Base-by-base conservation (phyloP, 192 early-diverging fungal species). In the Umbelopsis ramanniana region DNA sequence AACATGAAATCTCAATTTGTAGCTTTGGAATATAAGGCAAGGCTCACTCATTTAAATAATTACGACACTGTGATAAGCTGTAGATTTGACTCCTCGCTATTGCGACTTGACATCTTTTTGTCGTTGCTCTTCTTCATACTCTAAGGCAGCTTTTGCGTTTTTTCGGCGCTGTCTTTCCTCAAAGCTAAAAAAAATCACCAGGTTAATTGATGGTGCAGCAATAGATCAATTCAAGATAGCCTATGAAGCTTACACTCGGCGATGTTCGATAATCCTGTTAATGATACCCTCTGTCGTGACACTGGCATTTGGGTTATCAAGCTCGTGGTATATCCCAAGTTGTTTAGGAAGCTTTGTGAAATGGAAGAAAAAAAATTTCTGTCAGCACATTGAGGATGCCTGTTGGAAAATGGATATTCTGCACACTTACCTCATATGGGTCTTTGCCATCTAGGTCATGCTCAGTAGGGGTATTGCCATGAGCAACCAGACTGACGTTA, bases 211-310 rank as follows among this genome's bases (percentile, higher is more conserved):
- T 15, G 22, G 17, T 40, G 55, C 29, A 55, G 69, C 4, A 14
- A 52, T 23, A 10, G 3, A 21, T n/a, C n/a, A 50, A 6, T 0
- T 19, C 5, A 26, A 14, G 70, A 48, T 12, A 26, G 43, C 47
- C 23, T 57, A 24, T 19, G 53, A 9, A 43, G 76, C 89, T 81
- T 87, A 96, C 85, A 91, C 73, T 76, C 91, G 88, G 52, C 94
- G 86, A 81, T 95, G 91, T 29, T 86, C 91, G 67, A 98, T 91
- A 75, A 98, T 96, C 43, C 97, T 89, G 68, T 90, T 83, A 71
- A 98, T 95, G 67, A 98, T 96, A 8, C 87, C 83, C 50, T 93
- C 87, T 19, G 95, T 96, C 19, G 94, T 95, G 66, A 96, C 82
- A 72, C 88, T 86, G 52, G 87, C 87, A 26, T 85, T 82, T 35